Evolutionary conservation across 2,329 filamentous ascomycete species (phyloP).

Genomic region (Furcasterigmium furcatum): DNA sequence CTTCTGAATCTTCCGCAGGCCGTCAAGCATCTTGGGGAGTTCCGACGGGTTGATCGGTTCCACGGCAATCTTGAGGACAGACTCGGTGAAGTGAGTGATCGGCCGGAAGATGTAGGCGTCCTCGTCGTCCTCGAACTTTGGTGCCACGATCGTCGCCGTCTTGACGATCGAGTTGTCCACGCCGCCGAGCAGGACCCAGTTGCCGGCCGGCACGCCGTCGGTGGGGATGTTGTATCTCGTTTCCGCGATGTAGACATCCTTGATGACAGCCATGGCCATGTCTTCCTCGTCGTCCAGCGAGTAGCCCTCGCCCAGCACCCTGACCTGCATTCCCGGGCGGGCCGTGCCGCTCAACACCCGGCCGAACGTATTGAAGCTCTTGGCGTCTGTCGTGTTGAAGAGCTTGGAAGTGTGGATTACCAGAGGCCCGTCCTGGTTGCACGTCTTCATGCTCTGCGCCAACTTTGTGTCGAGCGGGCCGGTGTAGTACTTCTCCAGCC

Average conservation of each 20-base stretch:
- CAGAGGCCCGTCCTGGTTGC: slow-evolving; percentile 85
- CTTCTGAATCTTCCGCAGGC: slow-evolving; percentile 94
- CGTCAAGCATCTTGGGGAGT: slow-evolving; percentile 97
- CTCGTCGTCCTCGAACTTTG: slow-evolving; percentile 78
- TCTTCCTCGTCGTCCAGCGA: slow-evolving; percentile 97
- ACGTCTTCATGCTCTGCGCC: slow-evolving; percentile 74
- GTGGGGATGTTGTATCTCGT: slow-evolving; percentile 90
- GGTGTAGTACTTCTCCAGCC: slow-evolving; percentile 86
- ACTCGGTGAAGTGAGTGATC: slow-evolving; percentile 92
- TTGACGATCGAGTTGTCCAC: slow-evolving; percentile 99
- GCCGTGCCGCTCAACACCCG: slow-evolving; percentile 91
- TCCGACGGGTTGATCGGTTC: slow-evolving; percentile 98
- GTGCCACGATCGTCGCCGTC: slow-evolving; percentile 84
- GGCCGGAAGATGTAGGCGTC: slow-evolving; percentile 95
- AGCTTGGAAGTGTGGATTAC: slow-evolving; percentile 93
- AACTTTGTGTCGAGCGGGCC: slow-evolving; percentile 82
- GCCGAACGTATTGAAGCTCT: slow-evolving; percentile 84
- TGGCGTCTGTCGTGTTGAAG: slow-evolving; percentile 87
- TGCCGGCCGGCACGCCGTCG: slow-evolving; percentile 89
- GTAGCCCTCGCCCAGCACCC: slow-evolving; percentile 92
- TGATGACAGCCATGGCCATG: slow-evolving; percentile 83
- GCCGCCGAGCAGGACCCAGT: slow-evolving; percentile 86
- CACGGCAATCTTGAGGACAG: slow-evolving; percentile 95
- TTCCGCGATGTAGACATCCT: slow-evolving; percentile 85
- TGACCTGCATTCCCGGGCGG: slow-evolving; percentile 75